Base-by-base conservation (phyloP, 257 asterid species). In the Anisodus tanguticus region DNA sequence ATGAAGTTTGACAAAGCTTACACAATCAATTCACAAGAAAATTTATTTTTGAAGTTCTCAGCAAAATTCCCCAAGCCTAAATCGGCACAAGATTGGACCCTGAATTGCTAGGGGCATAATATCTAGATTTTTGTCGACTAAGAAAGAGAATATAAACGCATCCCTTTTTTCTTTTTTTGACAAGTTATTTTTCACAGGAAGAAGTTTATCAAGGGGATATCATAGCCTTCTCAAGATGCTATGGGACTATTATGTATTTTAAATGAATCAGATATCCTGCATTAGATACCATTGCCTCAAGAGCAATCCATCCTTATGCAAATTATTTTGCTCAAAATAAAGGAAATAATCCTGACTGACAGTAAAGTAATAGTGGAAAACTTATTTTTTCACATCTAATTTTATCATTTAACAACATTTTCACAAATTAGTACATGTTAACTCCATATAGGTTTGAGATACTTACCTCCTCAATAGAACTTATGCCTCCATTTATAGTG, bases 401-500 rank as follows among this genome's bases (percentile, higher is more conserved):
- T 47, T 51, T 76, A 51, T 35, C 47, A 76, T 76, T 49, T 51
- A 19, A 51, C 9, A 49, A 54, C 54, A 66, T 84, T 81, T 71
- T 70, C 82, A 62, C 26, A 70, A 58, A 31, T 26, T 71, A 59
- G 77, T 49, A 69, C 35, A 55, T 66, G 16, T 69, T 59, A 77
- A 85, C 72, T 47, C 58, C 79, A 15, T 54, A 55, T 70, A 45
- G 60, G 59, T 19, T 78, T 57, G 54, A 67, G 84, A 83, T 82
- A 79, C 67, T 86, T 87, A 95, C 99, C 97, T 96, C 99, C 84
- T 89, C 91, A 55, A 93, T 80, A 49, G 98, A 90, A 84, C 90
- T 94, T 86, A 96, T 94, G 87, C 99, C 99, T 82, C 99, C 99
- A 88, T 96, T 96, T 70, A 96, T 91, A 79, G 98, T 96, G 87